Base-by-base conservation (phyloP, 352 stramenopile genomes). In the Elongisporangium prolatum region DNA sequence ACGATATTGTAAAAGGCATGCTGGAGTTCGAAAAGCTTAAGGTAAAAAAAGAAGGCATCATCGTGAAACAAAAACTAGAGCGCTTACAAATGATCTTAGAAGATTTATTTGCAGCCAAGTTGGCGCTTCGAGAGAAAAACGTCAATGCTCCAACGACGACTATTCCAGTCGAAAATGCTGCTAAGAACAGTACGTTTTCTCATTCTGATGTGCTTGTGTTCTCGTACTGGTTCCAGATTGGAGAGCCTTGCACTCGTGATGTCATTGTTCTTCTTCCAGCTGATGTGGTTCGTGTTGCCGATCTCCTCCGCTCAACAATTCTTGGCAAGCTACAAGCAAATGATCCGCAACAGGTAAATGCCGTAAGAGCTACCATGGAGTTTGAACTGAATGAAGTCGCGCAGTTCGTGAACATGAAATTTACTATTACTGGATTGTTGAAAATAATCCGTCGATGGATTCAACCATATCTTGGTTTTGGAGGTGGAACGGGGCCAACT, bases 261-360 rank as follows among this genome's bases (percentile, higher is more conserved):
- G 50, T 57, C 8, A 82, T 86, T 48, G 20, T 81, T 8, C 44
- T 86, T 3, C 56, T 86, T 0, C 76, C 76, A 21, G 74, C 73
- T 8, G 72, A 79, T 3, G 67, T 84, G 5, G 72, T 84, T 2
- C 69, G 63, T 28, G 65, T 78, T 1, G 71, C 76, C 2, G 76
- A 86, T 50, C 44, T 71, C 5, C 25, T 86, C 28, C 74, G 76
- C 2, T 73, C 70, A 6, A 77, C 69, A 9, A 78, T 86, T 57
- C 53, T 86, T 7, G 74, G 76, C 0, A 77, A 72, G 34, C 64
- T 86, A 0, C 76, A 86, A 48, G 65, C 61, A 3, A 86, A 82
- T 21, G 69, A 86, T 21, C 18, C 62, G 0, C 55, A 67, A 5
- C 63, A 80, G 34, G 68, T 82, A 10, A 48, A 65, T 11, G 48